Base-by-base conservation (phyloP, 2,329 filamentous ascomycete genomes). In the Leptographium radiaticola region DNA sequence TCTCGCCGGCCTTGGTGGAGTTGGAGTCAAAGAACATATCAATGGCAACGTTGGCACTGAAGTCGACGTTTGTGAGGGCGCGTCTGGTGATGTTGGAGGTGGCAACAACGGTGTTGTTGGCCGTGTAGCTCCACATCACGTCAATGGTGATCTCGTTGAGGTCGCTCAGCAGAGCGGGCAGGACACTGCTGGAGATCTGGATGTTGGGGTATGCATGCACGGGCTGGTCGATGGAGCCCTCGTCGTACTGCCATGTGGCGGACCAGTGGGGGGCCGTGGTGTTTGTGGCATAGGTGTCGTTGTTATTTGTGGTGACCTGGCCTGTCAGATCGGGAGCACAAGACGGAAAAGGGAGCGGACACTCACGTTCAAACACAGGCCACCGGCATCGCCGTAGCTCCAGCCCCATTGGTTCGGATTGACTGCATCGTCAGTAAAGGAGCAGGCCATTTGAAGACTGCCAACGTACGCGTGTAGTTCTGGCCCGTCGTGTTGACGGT, bases 401-500 rank as follows among this genome's bases (percentile, higher is more conserved):
- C 71, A 69, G 57, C 73, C 74, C 76, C 76, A 79, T 63, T 76
- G 75, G 59, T 79, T 79, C 48, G 76, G 75, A 59, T 79, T 78
- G 53, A 77, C 75, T 77, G 54, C 8, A 11, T 13, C 5, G 4
- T 51, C 8, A 49, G n/a, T 11, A 49, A 15, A 18, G 15, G 31
- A 25, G 25, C 45, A 9, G 18, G 16, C 7, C 11, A 34, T 20
- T 11, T 2, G 4, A 16, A 2, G 38, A 40, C 2, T 31, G 36
- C 36, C 25, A 18, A 34, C 74, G 67, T 60, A 77, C 75, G 59
- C 50, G 69, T 75, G 59, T 71, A 79, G 49, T 73, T 63, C 53
- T 72, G 67, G 10, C 71, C 70, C 0, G 70, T 58, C 15, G 58
- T 51, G 44, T 52, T 56, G 36, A 58, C 47, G 8, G 9, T 1